Evolutionary conservation across 1,284 basidiomycete species (phyloP), one percentile per base, ranked within the genome.

Genomic region (Phellopilus nigrolimitatus): DNA sequence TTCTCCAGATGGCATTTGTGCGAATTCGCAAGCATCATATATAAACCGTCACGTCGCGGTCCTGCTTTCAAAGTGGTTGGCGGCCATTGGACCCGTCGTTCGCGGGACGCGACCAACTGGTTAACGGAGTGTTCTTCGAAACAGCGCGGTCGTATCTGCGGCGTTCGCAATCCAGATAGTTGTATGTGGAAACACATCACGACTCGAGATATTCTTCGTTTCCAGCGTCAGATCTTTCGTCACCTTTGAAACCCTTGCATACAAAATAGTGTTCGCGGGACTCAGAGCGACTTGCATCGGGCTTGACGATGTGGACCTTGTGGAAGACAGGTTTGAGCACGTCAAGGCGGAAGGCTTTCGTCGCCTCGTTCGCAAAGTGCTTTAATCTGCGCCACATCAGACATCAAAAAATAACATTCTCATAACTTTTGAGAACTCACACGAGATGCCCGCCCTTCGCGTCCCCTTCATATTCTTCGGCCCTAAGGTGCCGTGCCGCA

Each of bases 211-310:
- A n/a, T n/a, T n/a, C n/a, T n/a, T n/a, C n/a, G n/a, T n/a, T n/a
- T n/a, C n/a, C n/a, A n/a, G n/a, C n/a, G n/a, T n/a, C n/a, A n/a
- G n/a, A n/a, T 43, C n/a, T 15, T 13, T 54, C 40, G 36, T 56
- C 51, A 10, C 70, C 68, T 49, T 70, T 74, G 71, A 73, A 85
- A 3, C 82, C 84, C 51, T 75, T 70, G 61, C 88, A 90, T 3
- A 91, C 64, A 70, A 82, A 89, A 63, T 88, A 91, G 0, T 74
- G 78, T 61, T 91, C 88, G n/a, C 74, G 72, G 1, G 86, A 89
- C 44, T 80, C 80, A 0, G 74, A 59, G 6, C 88, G 76, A 56
- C 87, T 89, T 0, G 88, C 73, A 3, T 72, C 64, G 0, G 88
- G 88, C 60, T 90, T 90, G 56, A 79, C 65, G 59, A 71, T 79